Evolutionary conservation across 2,329 filamentous ascomycete genomes (phyloP).

Genomic region (Teratosphaeria pseudoeucalypti): DNA sequence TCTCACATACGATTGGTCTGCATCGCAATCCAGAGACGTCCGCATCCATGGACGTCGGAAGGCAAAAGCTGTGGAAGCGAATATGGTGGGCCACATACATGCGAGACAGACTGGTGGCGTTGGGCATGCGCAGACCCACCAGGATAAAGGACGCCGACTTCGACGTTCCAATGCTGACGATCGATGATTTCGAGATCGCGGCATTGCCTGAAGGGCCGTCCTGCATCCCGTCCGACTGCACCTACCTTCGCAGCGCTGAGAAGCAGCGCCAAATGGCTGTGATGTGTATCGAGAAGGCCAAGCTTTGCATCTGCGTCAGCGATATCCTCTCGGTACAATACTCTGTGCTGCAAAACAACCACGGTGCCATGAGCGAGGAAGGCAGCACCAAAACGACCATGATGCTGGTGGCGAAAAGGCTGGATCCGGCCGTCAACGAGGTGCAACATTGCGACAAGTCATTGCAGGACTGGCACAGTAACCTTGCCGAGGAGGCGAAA

Average conservation of each 20-base stretch:
- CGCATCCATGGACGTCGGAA: constrained; percentile 55
- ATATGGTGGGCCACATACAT: constrained; percentile 99
- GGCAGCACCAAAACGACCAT: constrained; percentile 60
- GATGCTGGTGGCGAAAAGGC: constrained; percentile 86
- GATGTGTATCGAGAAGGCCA: constrained; percentile 87
- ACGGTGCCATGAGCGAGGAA: constrained; percentile 60
- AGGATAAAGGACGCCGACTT: constrained; percentile 89
- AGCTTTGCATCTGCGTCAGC: constrained; percentile 80
- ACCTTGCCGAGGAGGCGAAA: constrained; percentile 60
- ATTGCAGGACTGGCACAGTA: constrained; percentile 65
- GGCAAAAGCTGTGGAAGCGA: constrained; percentile 80
- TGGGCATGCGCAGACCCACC: constrained; percentile 88
- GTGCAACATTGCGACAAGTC: constrained; percentile 71
- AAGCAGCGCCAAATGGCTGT: constrained; percentile 71
- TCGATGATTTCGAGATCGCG: constrained; percentile 74
- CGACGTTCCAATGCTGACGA: constrained; percentile 79
- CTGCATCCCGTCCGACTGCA: constrained; percentile 60
- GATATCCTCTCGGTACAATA: constrained; percentile 86
- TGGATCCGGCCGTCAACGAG: constrained; percentile 68
- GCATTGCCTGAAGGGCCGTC: constrained; percentile 52
- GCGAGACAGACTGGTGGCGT: constrained; percentile 80
- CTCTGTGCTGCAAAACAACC: constrained; percentile 77
- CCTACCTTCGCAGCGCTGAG: constrained; percentile 56
- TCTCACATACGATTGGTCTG: constrained; percentile 86
- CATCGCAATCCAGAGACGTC: constrained; percentile 77